Percentiles rank a stretch among this genome's conserved stretches.
Conservation (phyloP, 2,329 filamentous ascomycete genomes). For the Trichoderma sp. region DNA sequence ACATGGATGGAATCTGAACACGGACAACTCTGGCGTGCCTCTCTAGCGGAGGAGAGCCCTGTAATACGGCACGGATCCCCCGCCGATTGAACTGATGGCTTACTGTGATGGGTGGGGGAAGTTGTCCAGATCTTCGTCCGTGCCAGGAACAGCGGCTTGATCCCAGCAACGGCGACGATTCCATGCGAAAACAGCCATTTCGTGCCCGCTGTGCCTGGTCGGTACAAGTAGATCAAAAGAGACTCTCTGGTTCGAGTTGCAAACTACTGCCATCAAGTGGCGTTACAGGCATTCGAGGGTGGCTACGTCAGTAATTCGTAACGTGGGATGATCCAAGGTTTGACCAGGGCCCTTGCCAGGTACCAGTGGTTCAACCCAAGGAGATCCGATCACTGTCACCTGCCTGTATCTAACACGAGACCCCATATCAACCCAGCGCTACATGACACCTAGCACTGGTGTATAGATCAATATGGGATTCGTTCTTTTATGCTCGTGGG, state of each 20-base stretch:
- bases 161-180: neutral
- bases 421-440: neutral
- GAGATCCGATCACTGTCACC: neutral
- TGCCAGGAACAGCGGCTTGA: neutral
- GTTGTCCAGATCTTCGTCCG: neutral
- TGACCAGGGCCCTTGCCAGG: conserved; percentile 9
- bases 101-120: neutral
- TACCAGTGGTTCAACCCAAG: neutral
- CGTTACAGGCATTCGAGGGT: neutral
- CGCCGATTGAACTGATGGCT: conserved; percentile 4
- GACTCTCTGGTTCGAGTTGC: neutral
- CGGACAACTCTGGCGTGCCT: neutral
- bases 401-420: neutral
- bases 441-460: neutral
- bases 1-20: neutral
- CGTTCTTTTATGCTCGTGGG: too few relatives aligned
- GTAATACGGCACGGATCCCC: neutral
- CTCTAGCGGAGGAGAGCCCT: neutral
- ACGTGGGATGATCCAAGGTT: conserved; percentile 3
- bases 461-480: neutral
- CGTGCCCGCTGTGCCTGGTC: neutral
- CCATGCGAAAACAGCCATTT: neutral
- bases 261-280: neutral
- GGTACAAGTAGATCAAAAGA: neutral
- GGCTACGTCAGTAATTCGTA: neutral